Base-by-base conservation (phyloP, 768 basidiomycete species). In the Lactifluus piperatus region DNA sequence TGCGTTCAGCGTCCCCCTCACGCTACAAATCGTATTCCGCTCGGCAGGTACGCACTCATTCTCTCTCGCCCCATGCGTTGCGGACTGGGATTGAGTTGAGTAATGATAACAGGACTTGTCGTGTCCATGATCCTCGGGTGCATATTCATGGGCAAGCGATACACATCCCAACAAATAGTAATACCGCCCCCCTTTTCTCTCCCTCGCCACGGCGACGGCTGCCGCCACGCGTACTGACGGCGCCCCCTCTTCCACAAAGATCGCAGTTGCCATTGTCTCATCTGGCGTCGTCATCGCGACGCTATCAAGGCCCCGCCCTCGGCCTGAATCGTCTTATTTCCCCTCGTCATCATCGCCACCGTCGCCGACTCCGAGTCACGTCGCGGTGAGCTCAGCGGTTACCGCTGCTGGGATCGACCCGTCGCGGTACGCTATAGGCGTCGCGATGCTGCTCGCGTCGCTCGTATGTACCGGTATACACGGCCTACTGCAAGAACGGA, bases 21-120 rank as follows among this genome's bases (percentile, higher is more conserved):
- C 88, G 1, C 72, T 94, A 3, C 81, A 90, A 64, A 92, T 94
- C 64, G 83, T 94, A 27, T 90, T 92, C 70, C 82, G 91, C 37
- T 91, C 88, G 51, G 89, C 87, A 41, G 89, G 90, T 85, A 54
- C 55, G 74, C 66, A 9, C 8, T 10, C n/a, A 22, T 14, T 10
- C 18, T 24, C 30, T 18, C 29, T 3, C 37, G 8, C 5, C 13
- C 9, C 9, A 24, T 22, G 18, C 22, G 4, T 13, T 44, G n/a
- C 22, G 20, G 22, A 11, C 16, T 4, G 10, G 22, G 11, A 13
- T 4, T 4, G 6, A 13, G 14, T 11, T 44, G 41, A 43, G 13
- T 11, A 24, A 3, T 24, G 22, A 24, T 22, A 16, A 22, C 34
- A 65, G 64, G 64, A 29, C 64, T 65, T 4, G 62, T 44, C 16